Conservation (phyloP, 2,329 filamentous ascomycete genomes). For the Cryphonectria nitschkei region DNA sequence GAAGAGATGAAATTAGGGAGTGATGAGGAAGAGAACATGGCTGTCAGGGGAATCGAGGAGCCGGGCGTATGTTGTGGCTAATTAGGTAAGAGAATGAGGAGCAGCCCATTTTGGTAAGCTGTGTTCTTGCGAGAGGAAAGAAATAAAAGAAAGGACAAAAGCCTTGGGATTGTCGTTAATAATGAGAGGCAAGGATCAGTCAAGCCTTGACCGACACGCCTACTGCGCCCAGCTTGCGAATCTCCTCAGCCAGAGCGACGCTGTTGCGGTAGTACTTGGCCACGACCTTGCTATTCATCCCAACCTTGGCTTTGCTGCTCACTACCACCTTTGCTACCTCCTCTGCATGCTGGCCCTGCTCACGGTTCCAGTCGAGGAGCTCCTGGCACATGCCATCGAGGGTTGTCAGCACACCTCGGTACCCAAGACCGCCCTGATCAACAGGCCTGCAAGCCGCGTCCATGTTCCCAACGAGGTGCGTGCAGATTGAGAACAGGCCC, state of each 20-base stretch:
- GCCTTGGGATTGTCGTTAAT: too few relatives aligned
- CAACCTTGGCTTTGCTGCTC: not conserved
- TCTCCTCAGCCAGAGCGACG: conserved; percentile 44
- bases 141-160: not conserved
- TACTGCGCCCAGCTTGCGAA: conserved; percentile 35
- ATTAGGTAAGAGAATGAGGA: conserved; percentile 29
- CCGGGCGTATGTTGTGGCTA: conserved; percentile 51
- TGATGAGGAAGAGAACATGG: conserved; percentile 32
- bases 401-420: conserved; percentile 43
- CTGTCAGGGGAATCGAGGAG: conserved; percentile 45
- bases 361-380: conserved; percentile 47
- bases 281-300: conserved; percentile 13
- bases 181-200: not conserved
- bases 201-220: conserved; percentile 16
- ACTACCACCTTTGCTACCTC: too few relatives aligned
- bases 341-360: conserved; percentile 36
- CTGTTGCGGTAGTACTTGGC: conserved; percentile 43
- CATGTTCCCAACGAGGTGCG: conserved; percentile 44
- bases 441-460: conserved; percentile 38
- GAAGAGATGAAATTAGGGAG: conserved; percentile 30
- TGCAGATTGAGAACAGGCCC: conserved; percentile 45
- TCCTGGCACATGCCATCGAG: conserved; percentile 46
- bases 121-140: not conserved
- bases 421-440: conserved; percentile 44
- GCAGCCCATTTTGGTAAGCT: not conserved